phyloP scores from a whole-genome alignment of 768 basidiomycete genomes.

The Mycena maculata region DNA sequence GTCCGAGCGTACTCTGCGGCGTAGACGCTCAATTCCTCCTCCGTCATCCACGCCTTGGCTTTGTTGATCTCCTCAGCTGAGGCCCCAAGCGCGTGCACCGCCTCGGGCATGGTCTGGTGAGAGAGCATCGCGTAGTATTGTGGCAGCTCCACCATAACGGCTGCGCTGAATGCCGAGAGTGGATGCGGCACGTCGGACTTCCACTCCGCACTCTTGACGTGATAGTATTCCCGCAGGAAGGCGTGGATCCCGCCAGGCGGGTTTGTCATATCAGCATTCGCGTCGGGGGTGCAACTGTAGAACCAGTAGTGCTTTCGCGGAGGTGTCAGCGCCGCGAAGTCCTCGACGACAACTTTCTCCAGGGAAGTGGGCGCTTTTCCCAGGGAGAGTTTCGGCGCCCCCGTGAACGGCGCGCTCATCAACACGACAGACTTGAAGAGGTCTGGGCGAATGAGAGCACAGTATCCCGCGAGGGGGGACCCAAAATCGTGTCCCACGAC shows the following conservation, averaged over 20 bases:
- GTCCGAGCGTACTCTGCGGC: conserved; percentile 60
- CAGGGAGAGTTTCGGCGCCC: conserved; percentile 46
- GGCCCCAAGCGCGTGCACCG: conserved; percentile 53
- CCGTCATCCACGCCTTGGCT: conserved; percentile 57
- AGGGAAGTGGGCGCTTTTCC: conserved; percentile 26
- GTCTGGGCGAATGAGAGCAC: conserved; percentile 66
- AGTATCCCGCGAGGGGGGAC: conserved; percentile 62
- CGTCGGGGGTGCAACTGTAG: conserved; percentile 61
- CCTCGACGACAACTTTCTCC: conserved; percentile 32
- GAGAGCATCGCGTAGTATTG: conserved; percentile 73
- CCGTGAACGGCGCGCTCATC: conserved; percentile 70
- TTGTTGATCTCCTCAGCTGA: conserved; percentile 43
- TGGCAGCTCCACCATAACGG: conserved; percentile 57
- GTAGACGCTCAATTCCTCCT: conserved; percentile 62
- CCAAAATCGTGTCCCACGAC: conserved; percentile 75
- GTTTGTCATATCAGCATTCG: conserved; percentile 57
- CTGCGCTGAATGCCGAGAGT: conserved; percentile 14
- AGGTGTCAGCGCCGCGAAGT: conserved; percentile 55
- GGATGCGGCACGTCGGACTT: conserved; percentile 55
- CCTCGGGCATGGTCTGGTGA: conserved; percentile 63
- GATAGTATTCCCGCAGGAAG: conserved; percentile 67
- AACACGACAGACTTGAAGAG: conserved; percentile 66
- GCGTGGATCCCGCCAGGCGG: conserved; percentile 56
- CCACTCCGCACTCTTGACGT: conserved; percentile 71
- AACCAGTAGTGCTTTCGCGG: conserved; percentile 69